Evolutionary conservation across 2,329 filamentous ascomycete species (phyloP), one percentile per base, ranked within the genome.

Genomic region (Rhynchosporium agropyri): DNA sequence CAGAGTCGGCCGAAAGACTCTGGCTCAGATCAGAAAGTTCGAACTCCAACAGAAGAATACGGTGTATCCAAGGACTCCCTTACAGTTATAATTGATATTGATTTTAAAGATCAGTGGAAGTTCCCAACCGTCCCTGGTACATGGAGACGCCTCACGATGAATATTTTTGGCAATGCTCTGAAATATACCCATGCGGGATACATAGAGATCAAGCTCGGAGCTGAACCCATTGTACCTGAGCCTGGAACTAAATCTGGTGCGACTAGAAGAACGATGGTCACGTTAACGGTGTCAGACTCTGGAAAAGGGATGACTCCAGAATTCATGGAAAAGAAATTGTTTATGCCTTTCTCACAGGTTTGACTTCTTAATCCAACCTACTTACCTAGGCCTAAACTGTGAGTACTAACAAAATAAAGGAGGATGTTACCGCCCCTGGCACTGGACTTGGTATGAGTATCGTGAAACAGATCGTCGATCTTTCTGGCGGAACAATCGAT

Each of bases 401-500:
- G 60, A 45, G 36, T 63, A 60, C 65, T 67, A 63, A 70, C 51
- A 46, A 29, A 28, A 42, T 38, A 20, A 86, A 89, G 67, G 87
- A 89, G 68, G 82, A 87, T 60, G 77, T 80, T 0, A 76, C 89
- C 31, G 79, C 83, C 1, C 81, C 83, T 85, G 69, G 87, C 0
- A 84, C 84, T 2, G 86, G 86, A 0, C 74, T 89, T 0, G 87
- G 87, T 0, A 74, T 89, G 55, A 85, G 83, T n/a, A 86, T 89
- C 7, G 86, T 89, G 20, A 80, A 80, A 86, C 76, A 79, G 61
- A 83, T 89, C 36, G 83, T 89, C 9, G 80, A 82, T 50, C 80
- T 82, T 13, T 77, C 89, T 0, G 80, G 81, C 46, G 87, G 87
- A 0, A 79, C 76, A 8, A 84, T 90, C 46, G 79, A 84, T 26